Percentiles rank a stretch among this genome's conserved stretches.
Conservation (phyloP, 148 eudicot genomes). For the Vaccinium vitisidaea region DNA sequence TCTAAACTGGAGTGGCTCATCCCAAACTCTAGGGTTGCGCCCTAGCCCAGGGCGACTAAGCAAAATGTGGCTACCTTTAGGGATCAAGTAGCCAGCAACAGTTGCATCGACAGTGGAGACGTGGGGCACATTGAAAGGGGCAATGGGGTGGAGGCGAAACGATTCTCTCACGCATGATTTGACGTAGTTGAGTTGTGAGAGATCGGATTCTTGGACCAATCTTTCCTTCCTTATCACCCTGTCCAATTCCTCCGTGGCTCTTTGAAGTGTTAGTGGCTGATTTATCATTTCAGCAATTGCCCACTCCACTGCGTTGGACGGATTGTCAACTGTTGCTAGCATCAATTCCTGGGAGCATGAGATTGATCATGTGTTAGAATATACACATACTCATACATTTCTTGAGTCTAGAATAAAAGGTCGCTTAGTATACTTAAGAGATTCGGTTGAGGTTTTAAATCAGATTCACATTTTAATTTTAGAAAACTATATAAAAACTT, state of each 20-base stretch:
- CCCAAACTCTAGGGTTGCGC: slow-evolving; percentile 16
- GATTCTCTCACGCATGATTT: slow-evolving; percentile 10
- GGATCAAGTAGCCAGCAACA: slow-evolving; percentile 14
- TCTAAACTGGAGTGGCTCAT: neutral
- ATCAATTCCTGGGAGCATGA: neutral
- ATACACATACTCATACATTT: no score
- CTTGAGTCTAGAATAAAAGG: neutral
- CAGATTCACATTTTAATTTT: no score
- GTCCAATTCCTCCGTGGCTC: slow-evolving; percentile 1
- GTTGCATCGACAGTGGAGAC: neutral
- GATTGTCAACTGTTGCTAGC: slow-evolving; percentile 21
- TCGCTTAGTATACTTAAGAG: neutral
- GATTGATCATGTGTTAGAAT: neutral
- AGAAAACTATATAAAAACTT: no score
- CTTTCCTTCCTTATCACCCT: slow-evolving; percentile 10
- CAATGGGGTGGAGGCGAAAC: slow-evolving; percentile 15
- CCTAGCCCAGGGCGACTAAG: slow-evolving; percentile 6
- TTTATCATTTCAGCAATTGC: slow-evolving; percentile 20
- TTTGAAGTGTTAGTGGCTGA: neutral
- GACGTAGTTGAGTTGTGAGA: slow-evolving; percentile 16
- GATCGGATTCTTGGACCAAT: slow-evolving; percentile 20
- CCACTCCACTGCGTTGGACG: slow-evolving; percentile 16
- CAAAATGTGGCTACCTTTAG: slow-evolving; percentile 15
- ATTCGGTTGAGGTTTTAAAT: no score
- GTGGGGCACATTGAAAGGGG: slow-evolving; percentile 16